A percentile compares a stretch with the other conserved stretches of the same genome.
Evolutionary conservation across 2,329 filamentous ascomycete genomes (phyloP).

Genomic region (Aureobasidium namibiae): DNA sequence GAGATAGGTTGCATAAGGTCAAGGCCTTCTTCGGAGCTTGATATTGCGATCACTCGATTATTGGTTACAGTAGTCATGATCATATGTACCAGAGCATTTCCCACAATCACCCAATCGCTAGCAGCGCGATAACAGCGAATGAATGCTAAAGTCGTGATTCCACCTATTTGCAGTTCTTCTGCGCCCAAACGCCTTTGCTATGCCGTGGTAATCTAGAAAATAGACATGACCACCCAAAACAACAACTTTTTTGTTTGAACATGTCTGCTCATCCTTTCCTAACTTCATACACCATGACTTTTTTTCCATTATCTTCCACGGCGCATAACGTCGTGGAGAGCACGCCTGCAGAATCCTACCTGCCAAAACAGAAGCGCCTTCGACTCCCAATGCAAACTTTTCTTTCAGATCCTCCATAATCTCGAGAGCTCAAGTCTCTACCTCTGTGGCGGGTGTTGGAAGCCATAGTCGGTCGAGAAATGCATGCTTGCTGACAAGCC

Average conservation of each 20-base stretch:
- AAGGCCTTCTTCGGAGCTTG: not conserved
- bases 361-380: not conserved
- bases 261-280: not conserved
- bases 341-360: not conserved
- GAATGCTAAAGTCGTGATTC: not conserved
- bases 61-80: not conserved
- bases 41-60: not conserved
- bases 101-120: not conserved
- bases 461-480: conserved; percentile 77
- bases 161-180: not conserved
- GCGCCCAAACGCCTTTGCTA: conserved; percentile 8
- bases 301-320: not conserved
- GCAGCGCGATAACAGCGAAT: not conserved
- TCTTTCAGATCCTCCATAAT: not conserved
- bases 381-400: not conserved
- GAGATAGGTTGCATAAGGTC: not conserved
- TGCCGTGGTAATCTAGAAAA: not conserved
- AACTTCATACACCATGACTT: not conserved
- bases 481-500: conserved; percentile 91
- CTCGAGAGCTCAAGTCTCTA: not conserved
- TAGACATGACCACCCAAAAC: not conserved
- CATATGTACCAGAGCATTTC: not conserved
- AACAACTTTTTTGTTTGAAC: conserved; percentile 7
- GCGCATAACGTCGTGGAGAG: not conserved
- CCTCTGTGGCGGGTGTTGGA: conserved; percentile 33